Evolutionary conservation across 1,284 basidiomycete genomes (phyloP), one percentile per base, ranked within the genome.

Genomic region (Neonothopanus nambi): DNA sequence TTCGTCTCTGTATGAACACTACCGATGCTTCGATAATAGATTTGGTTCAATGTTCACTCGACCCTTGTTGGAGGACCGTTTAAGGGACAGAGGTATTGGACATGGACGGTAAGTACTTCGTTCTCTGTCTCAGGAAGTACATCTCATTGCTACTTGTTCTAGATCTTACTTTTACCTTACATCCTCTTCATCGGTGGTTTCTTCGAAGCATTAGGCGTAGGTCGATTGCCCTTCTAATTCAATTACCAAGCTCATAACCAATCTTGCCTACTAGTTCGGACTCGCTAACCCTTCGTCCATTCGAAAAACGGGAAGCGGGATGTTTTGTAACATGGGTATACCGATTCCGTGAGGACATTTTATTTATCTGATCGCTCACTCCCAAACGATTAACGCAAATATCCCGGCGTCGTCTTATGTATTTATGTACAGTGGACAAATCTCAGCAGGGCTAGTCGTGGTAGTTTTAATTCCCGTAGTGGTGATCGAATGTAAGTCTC

Each of bases 271-370:
- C 15, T 35, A 58, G 51, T 48, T 56, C 20, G 55, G 46, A 15
- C 35, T 48, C 8, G 12, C 24, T 5, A 13, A 48, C 17, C 57
- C 55, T 12, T 41, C 33, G 15, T 48, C 55, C 30, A 45, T 57
- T 11, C 47, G 48, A 45, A 48, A 46, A 35, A 56, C 49, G 2
- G 47, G 52, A 8, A 55, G 48, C 24, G 52, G 55, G 17, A 54
- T 59, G 49, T 59, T 57, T 36, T 59, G 57, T 26, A 53, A 53
- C 28, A 57, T 46, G 23, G 49, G 50, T 13, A 46, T 57, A 18
- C 30, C 43, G 20, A 44, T 55, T 24, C 57, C 57, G 35, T 54
- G n/a, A 49, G 52, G 28, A 17, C 37, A 20, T 8, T 26, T 20
- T 12, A 24, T 15, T 15, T 3, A 11, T 12, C 9, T 20, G 18